phyloP scores from a whole-genome alignment of 139 green algal species.

The Micromonas commoda region DNA sequence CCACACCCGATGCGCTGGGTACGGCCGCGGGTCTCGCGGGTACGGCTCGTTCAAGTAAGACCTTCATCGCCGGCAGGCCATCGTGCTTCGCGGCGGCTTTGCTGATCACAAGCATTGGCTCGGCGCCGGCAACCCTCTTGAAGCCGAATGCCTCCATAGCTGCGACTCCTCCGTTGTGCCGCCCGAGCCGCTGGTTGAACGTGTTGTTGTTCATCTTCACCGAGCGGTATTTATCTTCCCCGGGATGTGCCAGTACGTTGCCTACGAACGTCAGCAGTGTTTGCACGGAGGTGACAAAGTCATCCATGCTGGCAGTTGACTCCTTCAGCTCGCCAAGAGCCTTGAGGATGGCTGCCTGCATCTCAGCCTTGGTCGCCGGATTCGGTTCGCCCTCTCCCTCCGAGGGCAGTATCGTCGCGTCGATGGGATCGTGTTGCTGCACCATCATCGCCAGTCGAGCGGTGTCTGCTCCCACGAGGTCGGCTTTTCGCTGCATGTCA shows the following conservation, averaged over 20 bases:
- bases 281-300: slow-evolving; percentile 1
- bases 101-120: not conserved
- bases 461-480: not conserved
- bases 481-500: not conserved
- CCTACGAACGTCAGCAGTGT: not conserved
- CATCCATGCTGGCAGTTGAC: not conserved
- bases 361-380: not conserved
- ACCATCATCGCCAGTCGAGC: not conserved
- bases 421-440: not conserved
- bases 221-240: not conserved
- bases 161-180: not conserved
- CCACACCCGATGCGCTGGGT: too few species aligned
- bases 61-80: not conserved
- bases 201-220: not conserved
- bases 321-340: not conserved
- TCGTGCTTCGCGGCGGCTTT: not conserved
- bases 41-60: not conserved
- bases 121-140: not conserved
- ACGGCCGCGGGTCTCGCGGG: too few species aligned
- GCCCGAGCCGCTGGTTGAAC: not conserved
- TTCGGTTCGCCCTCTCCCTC: not conserved
- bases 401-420: too few species aligned
- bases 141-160: not conserved
- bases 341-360: not conserved
- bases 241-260: not conserved